Conservation (phyloP, 1,284 basidiomycete species). For the Fomitiporia mediterranea region DNA sequence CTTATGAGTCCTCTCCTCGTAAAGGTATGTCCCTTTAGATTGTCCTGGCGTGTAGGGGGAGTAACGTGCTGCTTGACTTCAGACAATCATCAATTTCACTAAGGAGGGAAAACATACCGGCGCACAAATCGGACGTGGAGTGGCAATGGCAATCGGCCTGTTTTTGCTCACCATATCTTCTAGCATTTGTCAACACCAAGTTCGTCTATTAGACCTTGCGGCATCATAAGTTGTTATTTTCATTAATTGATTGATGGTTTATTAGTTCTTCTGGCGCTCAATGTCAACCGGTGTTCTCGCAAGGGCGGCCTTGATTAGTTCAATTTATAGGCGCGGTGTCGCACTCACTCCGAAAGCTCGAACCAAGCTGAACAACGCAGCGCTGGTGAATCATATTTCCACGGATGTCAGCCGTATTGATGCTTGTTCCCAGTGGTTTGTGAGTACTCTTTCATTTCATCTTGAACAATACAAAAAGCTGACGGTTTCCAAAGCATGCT, state of each 20-base stretch:
- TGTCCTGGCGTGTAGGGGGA: background rate
- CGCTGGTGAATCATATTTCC: constrained; percentile 71
- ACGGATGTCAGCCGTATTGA: constrained; percentile 64
- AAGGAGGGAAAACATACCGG: constrained; percentile 39
- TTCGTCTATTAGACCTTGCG: constrained; percentile 25
- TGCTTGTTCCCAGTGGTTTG: constrained; percentile 63
- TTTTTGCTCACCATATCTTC: constrained; percentile 57
- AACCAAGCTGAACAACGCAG: constrained; percentile 57
- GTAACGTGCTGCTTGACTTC: background rate
- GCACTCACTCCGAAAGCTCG: constrained; percentile 64
- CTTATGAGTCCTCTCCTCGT: constrained; percentile 64
- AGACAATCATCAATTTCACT: constrained; percentile 66
- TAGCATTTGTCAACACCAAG: constrained; percentile 60
- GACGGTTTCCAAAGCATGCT: constrained; percentile 22
- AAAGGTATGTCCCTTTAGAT: constrained; percentile 36
- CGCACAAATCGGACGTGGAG: constrained; percentile 55
- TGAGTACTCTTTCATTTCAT: constrained; percentile 33
- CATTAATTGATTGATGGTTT: constrained; percentile 1
- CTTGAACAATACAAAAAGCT: background rate
- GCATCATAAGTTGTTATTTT: background rate
- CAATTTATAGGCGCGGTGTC: constrained; percentile 71
- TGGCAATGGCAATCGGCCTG: constrained; percentile 70
- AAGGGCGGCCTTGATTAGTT: constrained; percentile 68
- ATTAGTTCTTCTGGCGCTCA: constrained; percentile 75
- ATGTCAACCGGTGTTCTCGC: constrained; percentile 69